phyloP scores from a whole-genome alignment of 2,329 filamentous ascomycete genomes.

The Cladophialophora immunda region DNA sequence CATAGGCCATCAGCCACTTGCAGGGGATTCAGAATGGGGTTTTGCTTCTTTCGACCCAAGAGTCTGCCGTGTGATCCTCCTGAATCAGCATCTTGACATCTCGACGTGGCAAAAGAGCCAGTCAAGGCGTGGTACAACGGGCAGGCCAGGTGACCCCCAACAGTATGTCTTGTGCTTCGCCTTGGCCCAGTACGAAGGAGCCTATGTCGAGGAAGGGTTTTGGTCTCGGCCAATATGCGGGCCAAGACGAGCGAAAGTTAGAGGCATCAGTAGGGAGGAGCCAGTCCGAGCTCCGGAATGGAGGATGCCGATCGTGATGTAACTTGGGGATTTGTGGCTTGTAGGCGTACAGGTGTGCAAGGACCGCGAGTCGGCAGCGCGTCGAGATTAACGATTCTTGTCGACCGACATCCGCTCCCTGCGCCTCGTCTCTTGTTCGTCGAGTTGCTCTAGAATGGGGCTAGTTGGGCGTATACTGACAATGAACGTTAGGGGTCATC shows the following conservation, averaged over 20 bases:
- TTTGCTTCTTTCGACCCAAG: not conserved
- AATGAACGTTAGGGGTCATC: not conserved
- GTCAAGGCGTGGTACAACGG: not conserved
- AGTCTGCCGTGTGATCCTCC: not conserved
- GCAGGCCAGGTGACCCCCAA: not conserved
- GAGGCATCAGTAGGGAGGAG: not conserved
- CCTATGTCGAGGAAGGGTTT: not conserved
- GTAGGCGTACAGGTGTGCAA: not conserved
- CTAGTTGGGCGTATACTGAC: not conserved
- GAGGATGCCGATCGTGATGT: slow-evolving; percentile 1
- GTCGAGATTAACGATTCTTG: slow-evolving; percentile 1
- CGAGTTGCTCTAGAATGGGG: not conserved
- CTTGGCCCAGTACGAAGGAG: not conserved
- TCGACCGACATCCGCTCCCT: not conserved
- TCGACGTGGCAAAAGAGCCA: not conserved
- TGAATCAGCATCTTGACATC: slow-evolving; percentile 1
- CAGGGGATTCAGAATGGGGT: not conserved
- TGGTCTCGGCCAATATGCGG: not conserved
- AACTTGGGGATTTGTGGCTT: not conserved
- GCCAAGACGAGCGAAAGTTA: not conserved
- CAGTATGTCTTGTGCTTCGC: not conserved
- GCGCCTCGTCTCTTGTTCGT: not conserved
- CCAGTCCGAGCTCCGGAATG: slow-evolving; percentile 1
- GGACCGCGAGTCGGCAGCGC: slow-evolving; percentile 1
- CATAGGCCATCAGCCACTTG: not conserved